Evolutionary conservation across 1,139 yeast genomes (phyloP).

Genomic region (Taphrina populina): DNA sequence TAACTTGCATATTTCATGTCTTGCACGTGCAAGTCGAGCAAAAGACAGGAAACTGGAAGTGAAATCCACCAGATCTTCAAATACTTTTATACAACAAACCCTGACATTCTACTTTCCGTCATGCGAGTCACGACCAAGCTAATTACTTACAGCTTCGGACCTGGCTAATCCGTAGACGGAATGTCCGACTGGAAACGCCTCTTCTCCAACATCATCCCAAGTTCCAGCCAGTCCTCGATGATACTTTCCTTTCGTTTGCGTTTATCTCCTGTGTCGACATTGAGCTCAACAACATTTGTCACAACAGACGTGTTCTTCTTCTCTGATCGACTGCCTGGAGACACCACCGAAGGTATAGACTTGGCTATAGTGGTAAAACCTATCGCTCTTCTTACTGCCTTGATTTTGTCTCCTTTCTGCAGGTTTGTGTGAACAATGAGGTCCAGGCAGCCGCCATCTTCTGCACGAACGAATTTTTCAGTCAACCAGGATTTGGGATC

Average conservation of each 20-base stretch:
- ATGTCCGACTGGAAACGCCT: too few relatives aligned
- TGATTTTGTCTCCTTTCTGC: constrained; percentile 1
- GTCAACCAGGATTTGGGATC: constrained; percentile 16
- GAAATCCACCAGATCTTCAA: too few relatives aligned
- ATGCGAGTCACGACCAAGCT: too few relatives aligned
- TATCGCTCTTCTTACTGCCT: constrained; percentile 13
- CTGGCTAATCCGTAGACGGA: too few relatives aligned
- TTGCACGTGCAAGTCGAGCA: too few relatives aligned
- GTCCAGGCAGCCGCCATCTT: constrained; percentile 27
- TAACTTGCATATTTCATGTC: too few relatives aligned
- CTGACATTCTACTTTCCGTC: too few relatives aligned
- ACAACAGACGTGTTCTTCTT: not conserved
- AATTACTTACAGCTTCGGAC: too few relatives aligned
- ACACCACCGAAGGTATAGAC: not conserved
- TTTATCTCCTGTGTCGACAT: not conserved
- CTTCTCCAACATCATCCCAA: constrained; percentile 7
- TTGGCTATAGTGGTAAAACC: constrained; percentile 8
- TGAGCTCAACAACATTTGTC: not conserved
- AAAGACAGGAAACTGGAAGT: too few relatives aligned
- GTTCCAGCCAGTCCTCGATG: constrained; percentile 25
- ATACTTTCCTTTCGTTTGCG: constrained; percentile 7
- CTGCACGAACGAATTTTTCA: constrained; percentile 8
- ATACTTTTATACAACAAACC: too few relatives aligned
- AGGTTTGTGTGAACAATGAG: constrained; percentile 12
- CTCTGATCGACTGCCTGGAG: not conserved